phyloP scores from a whole-genome alignment of 345 rosid species.

The Eucalyptus albens region DNA sequence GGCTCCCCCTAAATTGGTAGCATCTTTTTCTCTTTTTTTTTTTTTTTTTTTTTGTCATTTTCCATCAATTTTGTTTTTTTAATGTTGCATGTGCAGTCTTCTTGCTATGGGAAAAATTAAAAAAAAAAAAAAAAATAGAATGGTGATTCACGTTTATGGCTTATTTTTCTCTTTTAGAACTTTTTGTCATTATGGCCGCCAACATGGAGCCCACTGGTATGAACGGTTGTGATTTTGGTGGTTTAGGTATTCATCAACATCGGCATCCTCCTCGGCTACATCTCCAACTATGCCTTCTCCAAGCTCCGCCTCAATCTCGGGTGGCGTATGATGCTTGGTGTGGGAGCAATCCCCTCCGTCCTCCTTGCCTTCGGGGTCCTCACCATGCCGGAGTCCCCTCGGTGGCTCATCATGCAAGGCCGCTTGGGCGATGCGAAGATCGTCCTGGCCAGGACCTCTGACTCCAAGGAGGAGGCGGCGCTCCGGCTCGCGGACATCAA shows the following conservation, averaged over 20 bases:
- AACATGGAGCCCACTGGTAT: not conserved
- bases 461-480: conserved; percentile 42
- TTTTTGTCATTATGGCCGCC: not conserved
- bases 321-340: conserved; percentile 90
- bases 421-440: conserved; percentile 62
- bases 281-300: conserved; percentile 74
- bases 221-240: not conserved
- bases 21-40: not conserved
- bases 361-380: conserved; percentile 43
- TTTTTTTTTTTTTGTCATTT: not conserved
- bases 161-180: too few relatives aligned
- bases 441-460: conserved; percentile 78
- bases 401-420: conserved; percentile 96
- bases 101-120: not conserved
- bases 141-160: not conserved
- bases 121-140: not conserved
- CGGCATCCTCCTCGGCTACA: conserved; percentile 70
- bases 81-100: not conserved
- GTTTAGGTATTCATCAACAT: conserved; percentile 66
- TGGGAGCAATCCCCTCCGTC: conserved; percentile 67
- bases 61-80: not conserved
- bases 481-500: conserved; percentile 69
- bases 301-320: conserved; percentile 39
- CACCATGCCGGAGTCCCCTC: conserved; percentile 91
- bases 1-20: not conserved